Base-by-base conservation (phyloP, 2,329 filamentous ascomycete species). In the Talaromyces sp. region DNA sequence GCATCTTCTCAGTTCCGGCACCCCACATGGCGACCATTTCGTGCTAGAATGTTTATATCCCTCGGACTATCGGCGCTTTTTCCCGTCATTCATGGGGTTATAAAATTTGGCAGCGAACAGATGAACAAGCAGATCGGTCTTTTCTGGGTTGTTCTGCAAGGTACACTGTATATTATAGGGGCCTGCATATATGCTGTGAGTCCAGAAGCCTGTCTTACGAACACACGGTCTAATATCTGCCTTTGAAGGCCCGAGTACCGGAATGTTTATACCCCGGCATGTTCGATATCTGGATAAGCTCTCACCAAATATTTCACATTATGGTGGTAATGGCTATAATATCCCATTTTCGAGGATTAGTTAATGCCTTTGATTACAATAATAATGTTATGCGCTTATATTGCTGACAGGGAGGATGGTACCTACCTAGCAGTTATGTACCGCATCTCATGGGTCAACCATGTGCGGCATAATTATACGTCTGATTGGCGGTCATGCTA, bases 161-260 rank as follows among this genome's bases (percentile, higher is more conserved):
- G 53, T 64, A 51, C 44, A 57, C 64, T 57, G 49, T 66, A 58
- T 54, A 52, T 50, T 44, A 2, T 44, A 11, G 61, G 65, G 47
- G 58, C 65, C 55, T 58, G 41, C 32, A 47, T 67, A 48, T 67
- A 67, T 60, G 61, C 60, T 39, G 63, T 65, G 60, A 63, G 60
- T 51, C 37, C 36, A 53, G 41, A 44, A 30, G 14, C 4, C 20
- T 44, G 20, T 44, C 22, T 7, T 44, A 44, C 20, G 41, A 44
- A 14, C 41, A n/a, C 41, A 44, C 20, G 29, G 41, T 27, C 41
- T 44, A 27, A 44, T 29, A 29, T 44, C 5, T 22, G 29, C 27
- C 4, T 44, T 17, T 16, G 27, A 19, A 44, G 41, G 4, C 16
- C 20, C 41, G 22, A 44, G 29, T 44, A 30, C 41, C 41, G n/a